Conservation (phyloP, 129 eudicot genomes). For the Tanacetum coccineum region DNA sequence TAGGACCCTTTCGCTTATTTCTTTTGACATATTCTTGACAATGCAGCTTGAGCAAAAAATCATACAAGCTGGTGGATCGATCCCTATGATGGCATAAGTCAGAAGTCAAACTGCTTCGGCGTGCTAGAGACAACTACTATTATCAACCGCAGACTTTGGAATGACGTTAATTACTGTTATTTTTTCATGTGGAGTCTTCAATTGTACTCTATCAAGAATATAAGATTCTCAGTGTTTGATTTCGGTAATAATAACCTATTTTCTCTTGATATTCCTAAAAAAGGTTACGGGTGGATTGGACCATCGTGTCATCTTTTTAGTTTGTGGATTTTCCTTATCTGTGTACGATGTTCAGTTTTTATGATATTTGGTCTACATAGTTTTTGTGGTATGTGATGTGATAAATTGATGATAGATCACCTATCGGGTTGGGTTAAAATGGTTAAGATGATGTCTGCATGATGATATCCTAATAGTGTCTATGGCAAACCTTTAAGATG, state of each 20-base stretch:
- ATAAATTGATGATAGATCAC: no score
- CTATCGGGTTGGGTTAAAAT: no score
- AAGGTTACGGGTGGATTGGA: no score
- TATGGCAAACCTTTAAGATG: no score
- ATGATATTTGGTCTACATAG: not conserved
- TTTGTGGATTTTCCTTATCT: not conserved
- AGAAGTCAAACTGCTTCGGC: not conserved
- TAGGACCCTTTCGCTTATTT: slow-evolving; percentile 2
- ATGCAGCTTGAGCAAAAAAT: slow-evolving; percentile 73
- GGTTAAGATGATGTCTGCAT: no score
- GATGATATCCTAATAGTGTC: no score
- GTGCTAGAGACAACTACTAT: slow-evolving; percentile 8
- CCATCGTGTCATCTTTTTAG: no score
- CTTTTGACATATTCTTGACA: not conserved
- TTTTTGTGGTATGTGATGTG: no score
- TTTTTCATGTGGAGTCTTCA: not conserved
- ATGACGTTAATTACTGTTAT: not conserved
- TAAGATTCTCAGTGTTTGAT: no score
- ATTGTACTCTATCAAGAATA: not conserved
- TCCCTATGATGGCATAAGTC: slow-evolving; percentile 47
- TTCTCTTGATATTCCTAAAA: no score
- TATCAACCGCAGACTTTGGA: slow-evolving; percentile 18
- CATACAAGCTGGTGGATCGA: slow-evolving; percentile 55
- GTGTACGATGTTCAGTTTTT: not conserved
- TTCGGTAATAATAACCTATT: no score